A percentile compares a stretch with the other conserved stretches of the same genome.
phyloP scores from a whole-genome alignment of 2,329 filamentous ascomycete genomes.

The Fusarium pininemorale region DNA sequence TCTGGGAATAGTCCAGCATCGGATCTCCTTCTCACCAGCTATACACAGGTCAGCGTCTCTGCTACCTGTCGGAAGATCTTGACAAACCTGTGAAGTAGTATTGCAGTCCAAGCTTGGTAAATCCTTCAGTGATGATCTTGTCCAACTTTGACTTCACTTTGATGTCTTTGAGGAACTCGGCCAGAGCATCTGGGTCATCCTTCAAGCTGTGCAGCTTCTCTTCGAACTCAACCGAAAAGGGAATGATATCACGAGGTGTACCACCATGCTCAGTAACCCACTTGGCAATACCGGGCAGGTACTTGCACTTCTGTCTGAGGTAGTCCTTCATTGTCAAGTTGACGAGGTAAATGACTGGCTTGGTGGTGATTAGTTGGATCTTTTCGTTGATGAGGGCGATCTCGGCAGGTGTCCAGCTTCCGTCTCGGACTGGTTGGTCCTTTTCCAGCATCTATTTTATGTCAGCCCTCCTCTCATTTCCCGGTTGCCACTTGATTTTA shows the following conservation, averaged over 20 bases:
- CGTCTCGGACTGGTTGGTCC: conserved; percentile 53
- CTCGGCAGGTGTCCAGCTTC: conserved; percentile 54
- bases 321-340: conserved; percentile 59
- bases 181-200: conserved; percentile 48
- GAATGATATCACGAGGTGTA: conserved; percentile 52
- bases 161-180: conserved; percentile 50
- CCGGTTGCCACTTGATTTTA: accelerated
- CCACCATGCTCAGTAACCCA: conserved; percentile 57
- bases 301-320: conserved; percentile 57
- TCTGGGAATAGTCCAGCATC: conserved; percentile 54
- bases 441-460: conserved; percentile 49
- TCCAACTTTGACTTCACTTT: conserved; percentile 54
- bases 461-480: background rate
- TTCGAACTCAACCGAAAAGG: conserved; percentile 57
- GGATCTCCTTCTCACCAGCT: conserved; percentile 57
- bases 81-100: conserved; percentile 55
- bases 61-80: background rate
- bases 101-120: conserved; percentile 55
- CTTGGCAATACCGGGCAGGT: conserved; percentile 54
- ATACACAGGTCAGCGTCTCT: background rate
- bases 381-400: conserved; percentile 58
- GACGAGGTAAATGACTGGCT: conserved; percentile 56
- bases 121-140: conserved; percentile 56
- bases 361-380: conserved; percentile 57
- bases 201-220: conserved; percentile 53